A percentile compares a stretch with the other conserved stretches of the same genome.
phyloP scores from a whole-genome alignment of 106 monocot genomes.

The Apostasia ramifera region DNA sequence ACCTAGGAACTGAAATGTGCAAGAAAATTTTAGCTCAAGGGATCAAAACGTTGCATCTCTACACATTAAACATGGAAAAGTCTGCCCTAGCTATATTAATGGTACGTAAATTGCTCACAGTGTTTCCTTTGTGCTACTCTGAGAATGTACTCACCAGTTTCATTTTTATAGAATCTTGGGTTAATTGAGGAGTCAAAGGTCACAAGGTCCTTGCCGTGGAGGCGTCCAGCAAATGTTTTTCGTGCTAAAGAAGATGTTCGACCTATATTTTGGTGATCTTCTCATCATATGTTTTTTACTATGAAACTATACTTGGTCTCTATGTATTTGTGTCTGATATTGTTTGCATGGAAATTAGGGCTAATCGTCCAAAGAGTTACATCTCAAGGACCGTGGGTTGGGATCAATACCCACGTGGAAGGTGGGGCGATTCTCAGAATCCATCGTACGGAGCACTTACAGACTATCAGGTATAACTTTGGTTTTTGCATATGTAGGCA shows the following conservation, averaged over 20 bases:
- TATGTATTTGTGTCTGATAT: not conserved
- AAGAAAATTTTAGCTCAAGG: constrained; percentile 84
- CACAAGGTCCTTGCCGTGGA: constrained; percentile 85
- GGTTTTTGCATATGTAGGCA: not conserved
- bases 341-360: constrained; percentile 39
- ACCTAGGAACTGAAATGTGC: constrained; percentile 96
- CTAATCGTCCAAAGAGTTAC: constrained; percentile 89
- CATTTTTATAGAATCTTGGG: constrained; percentile 68
- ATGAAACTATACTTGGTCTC: not conserved
- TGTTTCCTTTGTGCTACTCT: not conserved
- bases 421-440: constrained; percentile 87
- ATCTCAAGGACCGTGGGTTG: constrained; percentile 77
- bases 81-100: constrained; percentile 82
- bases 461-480: constrained; percentile 61
- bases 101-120: constrained; percentile 27
- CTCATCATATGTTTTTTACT: not conserved
- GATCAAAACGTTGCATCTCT: constrained; percentile 86
- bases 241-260: constrained; percentile 89
- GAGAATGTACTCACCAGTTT: constrained; percentile 1
- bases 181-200: constrained; percentile 84
- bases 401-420: constrained; percentile 84
- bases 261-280: constrained; percentile 88
- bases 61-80: constrained; percentile 96
- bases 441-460: constrained; percentile 90
- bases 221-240: constrained; percentile 64